phyloP scores from a whole-genome alignment of 2,329 filamentous ascomycete species.

The Pseudogymnoascus sp. region DNA sequence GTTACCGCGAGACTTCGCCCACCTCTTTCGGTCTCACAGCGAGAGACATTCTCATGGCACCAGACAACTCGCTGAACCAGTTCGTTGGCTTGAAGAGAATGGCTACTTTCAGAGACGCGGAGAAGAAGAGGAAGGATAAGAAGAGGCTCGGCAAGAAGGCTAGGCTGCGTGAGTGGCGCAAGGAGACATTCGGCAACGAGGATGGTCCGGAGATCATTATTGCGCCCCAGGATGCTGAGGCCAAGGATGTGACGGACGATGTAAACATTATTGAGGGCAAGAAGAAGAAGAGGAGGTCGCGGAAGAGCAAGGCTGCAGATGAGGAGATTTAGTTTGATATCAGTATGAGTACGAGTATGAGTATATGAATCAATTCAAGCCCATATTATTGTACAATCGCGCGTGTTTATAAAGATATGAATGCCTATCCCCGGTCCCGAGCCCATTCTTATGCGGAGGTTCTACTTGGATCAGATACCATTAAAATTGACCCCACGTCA shows the following conservation, averaged over 20 bases:
- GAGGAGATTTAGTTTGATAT: conserved; percentile 12
- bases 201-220: conserved; percentile 32
- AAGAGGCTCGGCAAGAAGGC: conserved; percentile 92
- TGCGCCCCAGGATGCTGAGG: conserved; percentile 21
- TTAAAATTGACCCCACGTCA: not conserved
- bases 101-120: conserved; percentile 76
- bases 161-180: conserved; percentile 77
- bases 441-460: conserved; percentile 3
- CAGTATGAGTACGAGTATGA: conserved; percentile 6
- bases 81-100: conserved; percentile 94
- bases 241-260: conserved; percentile 21
- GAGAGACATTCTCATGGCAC: conserved; percentile 82
- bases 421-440: not conserved
- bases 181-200: conserved; percentile 54
- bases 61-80: conserved; percentile 79
- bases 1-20: conserved; percentile 91
- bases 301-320: conserved; percentile 29
- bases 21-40: conserved; percentile 83
- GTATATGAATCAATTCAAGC: conserved; percentile 9
- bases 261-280: conserved; percentile 34
- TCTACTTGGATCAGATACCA: conserved; percentile 1
- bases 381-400: conserved; percentile 1
- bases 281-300: conserved; percentile 50
- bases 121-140: conserved; percentile 84
- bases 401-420: not conserved